phyloP scores from a whole-genome alignment of 2,329 filamentous ascomycete species.

The Verticillium tricorpus region DNA sequence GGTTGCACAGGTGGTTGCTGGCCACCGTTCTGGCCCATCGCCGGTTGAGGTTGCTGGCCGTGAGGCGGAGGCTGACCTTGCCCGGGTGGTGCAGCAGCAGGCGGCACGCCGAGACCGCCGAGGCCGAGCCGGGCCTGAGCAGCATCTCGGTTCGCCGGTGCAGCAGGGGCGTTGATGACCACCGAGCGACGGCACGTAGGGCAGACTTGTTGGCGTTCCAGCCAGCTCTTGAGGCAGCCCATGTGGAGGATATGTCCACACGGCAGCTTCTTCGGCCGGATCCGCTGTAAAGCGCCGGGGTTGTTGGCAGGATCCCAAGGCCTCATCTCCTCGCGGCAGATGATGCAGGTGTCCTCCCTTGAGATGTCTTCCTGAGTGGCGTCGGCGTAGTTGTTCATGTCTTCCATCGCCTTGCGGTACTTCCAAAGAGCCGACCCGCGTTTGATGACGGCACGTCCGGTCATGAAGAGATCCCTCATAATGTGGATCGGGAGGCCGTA shows the following conservation, averaged over 20 bases:
- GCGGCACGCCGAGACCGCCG: constrained; percentile 9
- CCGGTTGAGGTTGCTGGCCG: constrained; percentile 10
- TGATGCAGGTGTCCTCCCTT: constrained; percentile 91
- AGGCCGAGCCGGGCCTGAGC: constrained; percentile 26
- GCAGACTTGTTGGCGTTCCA: constrained; percentile 95
- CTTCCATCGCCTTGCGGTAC: constrained; percentile 84
- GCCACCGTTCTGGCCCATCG: constrained; percentile 11
- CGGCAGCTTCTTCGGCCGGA: constrained; percentile 89
- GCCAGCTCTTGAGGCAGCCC: constrained; percentile 91
- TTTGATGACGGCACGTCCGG: constrained; percentile 85
- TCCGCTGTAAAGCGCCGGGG: constrained; percentile 72
- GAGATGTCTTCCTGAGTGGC: constrained; percentile 81
- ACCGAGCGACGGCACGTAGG: constrained; percentile 89
- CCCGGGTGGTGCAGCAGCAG: constrained; percentile 18
- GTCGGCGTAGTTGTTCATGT: constrained; percentile 94
- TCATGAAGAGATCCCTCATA: constrained; percentile 91
- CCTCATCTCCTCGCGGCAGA: constrained; percentile 94
- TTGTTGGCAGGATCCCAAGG: constrained; percentile 60
- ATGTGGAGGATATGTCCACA: constrained; percentile 95
- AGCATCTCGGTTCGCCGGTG: constrained; percentile 28
- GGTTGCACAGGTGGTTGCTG: neutral
- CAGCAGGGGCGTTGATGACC: constrained; percentile 48
- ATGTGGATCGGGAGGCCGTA: constrained; percentile 97
- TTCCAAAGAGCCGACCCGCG: constrained; percentile 82
- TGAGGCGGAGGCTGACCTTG: constrained; percentile 23